Conservation (phyloP, 495 filamentous ascomycete species). For the Xylaria acuta region DNA sequence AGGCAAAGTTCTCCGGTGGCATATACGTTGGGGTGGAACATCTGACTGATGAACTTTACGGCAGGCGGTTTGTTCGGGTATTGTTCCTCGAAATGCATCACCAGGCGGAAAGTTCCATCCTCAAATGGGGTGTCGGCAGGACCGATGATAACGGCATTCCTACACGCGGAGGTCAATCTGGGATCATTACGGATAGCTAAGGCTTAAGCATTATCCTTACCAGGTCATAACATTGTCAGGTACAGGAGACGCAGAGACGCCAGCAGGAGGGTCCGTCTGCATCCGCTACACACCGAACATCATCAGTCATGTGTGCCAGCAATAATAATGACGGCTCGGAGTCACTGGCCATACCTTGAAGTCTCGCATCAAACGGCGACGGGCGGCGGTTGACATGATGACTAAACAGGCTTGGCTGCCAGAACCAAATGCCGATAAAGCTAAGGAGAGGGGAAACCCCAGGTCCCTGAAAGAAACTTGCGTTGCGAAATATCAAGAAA, state of each 20-base stretch:
- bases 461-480: neutral
- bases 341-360: slow-evolving; percentile 77
- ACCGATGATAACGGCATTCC: slow-evolving; percentile 99
- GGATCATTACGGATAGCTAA: neutral
- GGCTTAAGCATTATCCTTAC: slow-evolving; percentile 56
- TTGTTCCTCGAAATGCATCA: slow-evolving; percentile 99
- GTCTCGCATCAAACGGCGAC: slow-evolving; percentile 95
- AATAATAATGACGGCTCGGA: neutral
- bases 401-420: slow-evolving; percentile 13
- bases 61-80: slow-evolving; percentile 98
- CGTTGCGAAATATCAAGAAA: neutral
- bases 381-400: slow-evolving; percentile 90
- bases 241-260: slow-evolving; percentile 94
- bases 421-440: neutral
- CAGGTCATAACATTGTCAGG: slow-evolving; percentile 99
- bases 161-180: slow-evolving; percentile 46
- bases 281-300: slow-evolving; percentile 72
- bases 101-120: slow-evolving; percentile 95
- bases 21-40: slow-evolving; percentile 99
- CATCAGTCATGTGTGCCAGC: slow-evolving; percentile 16
- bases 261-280: slow-evolving; percentile 98
- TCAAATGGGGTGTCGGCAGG: slow-evolving; percentile 98
- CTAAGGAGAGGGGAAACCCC: neutral
- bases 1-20: slow-evolving; percentile 95
- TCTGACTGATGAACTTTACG: slow-evolving; percentile 97